These are phyloP conservation scores for Globisporangium polare DNA, from an alignment of 352 stramenopile species.

Conservation along the genomic window DNA sequence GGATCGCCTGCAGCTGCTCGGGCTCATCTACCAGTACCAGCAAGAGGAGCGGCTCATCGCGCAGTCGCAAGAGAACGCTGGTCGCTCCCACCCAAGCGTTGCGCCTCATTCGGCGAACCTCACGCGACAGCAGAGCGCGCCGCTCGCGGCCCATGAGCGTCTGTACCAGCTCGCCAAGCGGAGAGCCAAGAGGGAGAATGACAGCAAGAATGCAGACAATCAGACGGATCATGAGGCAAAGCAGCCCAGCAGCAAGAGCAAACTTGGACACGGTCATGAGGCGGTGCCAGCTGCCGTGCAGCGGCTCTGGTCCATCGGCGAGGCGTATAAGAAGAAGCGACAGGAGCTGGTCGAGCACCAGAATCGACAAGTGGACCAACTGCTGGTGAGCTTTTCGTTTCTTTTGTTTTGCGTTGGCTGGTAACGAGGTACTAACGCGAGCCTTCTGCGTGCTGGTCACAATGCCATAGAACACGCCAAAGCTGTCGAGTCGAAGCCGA, in stretches of 20 bases:
- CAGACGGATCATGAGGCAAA: background rate
- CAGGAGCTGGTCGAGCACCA: slow-evolving; percentile 27
- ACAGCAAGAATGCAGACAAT: background rate
- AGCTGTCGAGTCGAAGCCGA: slow-evolving; percentile 47
- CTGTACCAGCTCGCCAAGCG: slow-evolving; percentile 45
- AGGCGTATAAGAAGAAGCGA: slow-evolving; percentile 42
- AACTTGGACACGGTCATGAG: slow-evolving; percentile 4
- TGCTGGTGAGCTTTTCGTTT: slow-evolving; percentile 28
- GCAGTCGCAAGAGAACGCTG: slow-evolving; percentile 12
- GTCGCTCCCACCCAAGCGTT: slow-evolving; percentile 26
- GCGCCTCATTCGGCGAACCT: slow-evolving; percentile 55
- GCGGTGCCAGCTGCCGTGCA: slow-evolving; percentile 19
- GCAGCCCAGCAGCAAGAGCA: background rate
- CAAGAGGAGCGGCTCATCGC: slow-evolving; percentile 42
- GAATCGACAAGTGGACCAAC: slow-evolving; percentile 21
- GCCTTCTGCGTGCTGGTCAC: background rate
- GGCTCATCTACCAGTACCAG: slow-evolving; percentile 68
- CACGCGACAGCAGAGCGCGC: slow-evolving; percentile 15
- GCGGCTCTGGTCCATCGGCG: slow-evolving; percentile 33
- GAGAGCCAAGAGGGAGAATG: background rate
- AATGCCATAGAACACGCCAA: slow-evolving; percentile 28
- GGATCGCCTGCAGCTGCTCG: slow-evolving; percentile 62
- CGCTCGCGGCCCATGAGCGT: slow-evolving; percentile 38
- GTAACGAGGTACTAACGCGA: background rate
- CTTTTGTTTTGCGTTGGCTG: background rate